Evolutionary conservation across 208 protist species (phyloP), one percentile per base, ranked within the genome.

Genomic region (Balamuthia mandrillaris): DNA sequence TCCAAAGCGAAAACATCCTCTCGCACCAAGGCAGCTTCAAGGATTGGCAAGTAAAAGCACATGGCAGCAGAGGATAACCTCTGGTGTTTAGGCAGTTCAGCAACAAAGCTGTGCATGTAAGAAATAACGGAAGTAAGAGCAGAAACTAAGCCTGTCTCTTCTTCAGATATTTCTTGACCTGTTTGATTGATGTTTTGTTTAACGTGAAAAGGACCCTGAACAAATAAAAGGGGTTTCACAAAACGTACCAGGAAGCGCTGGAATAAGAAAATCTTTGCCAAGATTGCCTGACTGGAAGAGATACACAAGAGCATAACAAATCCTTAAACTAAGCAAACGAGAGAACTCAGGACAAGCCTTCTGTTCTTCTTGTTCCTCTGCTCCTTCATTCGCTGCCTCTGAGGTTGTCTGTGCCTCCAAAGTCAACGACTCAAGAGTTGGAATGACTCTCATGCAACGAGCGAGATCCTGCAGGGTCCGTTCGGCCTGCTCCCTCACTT

Each of bases 21-120:
- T 16, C 29, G 74, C 74, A 81, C 63, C 33, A 81, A 52, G 27
- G 63, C 49, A 24, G 74, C 74, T 37, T 81, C 74, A 14, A 81
- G 44, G 24, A 81, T 27, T 7, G 74, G 74, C 74, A 81, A 37
- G 24, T 65, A 35, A 35, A 81, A 81, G 33, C 74, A 81, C 39
- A 81, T 37, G 49, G 39, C 51, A 35, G 41, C 27, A 14, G 74
- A 24, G 14, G 74, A 81, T 31, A 81, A 31, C 18, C 74, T 45
- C 29, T 58, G 52, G 51, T 81, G 51, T 27, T 44, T 81, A 31
- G 16, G 47, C 2, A 21, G 24, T 12, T 37, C 18, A 54, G 35
- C 29, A 1, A 78, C 27, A 33, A 51, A 9, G 6, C 0, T 21
- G 7, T 78, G 41, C 49, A 60, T 60, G 29, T 18, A 51, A 21